Base-by-base conservation (phyloP, 495 filamentous ascomycete species). In the Talaromyces stipitatus region DNA sequence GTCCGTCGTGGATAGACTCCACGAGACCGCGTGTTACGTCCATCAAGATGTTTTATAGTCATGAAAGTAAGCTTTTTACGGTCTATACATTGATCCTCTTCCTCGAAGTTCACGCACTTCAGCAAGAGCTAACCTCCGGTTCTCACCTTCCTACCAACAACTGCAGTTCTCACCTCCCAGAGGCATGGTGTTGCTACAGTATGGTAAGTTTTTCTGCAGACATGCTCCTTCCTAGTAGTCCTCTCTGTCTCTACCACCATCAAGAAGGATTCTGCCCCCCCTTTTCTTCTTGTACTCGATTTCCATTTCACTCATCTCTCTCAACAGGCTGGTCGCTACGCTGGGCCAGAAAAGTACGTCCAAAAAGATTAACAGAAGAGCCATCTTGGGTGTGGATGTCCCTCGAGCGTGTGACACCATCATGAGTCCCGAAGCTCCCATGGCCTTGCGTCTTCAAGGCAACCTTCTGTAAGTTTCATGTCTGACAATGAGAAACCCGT, bases 151-250 rank as follows among this genome's bases (percentile, higher is more conserved):
- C 30, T 62, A 69, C 24, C 5, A 10, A 67, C 57, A 59, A 7
- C 4, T 26, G 16, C 58, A 95, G 91, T 97, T 58, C 84, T 98
- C 54, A 96, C 89, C 4, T 91, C 82, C 46, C 85, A 85, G 41
- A 86, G 91, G 66, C 86, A 95, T 76, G 94, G 94, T 27, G 90
- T 98, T 55, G 90, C 92, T 3, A 97, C 92, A 2, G 85, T 98
- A 51, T 98, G 94, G 92, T 95, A 78, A 69, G 83, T 66, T 55
- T 38, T 26, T 33, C 26, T 28, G 29, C 47, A 46, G 18, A n/a
- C 47, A 23, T 28, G 5, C 20, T 56, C 46, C 33, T 55, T 57
- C 47, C 55, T 26, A 10, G 6, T 20, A 47, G 38, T 24, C 27
- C 29, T 33, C 11, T 22, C 1, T 23, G 11, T 26, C 1, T 22